Conservation (phyloP, 495 filamentous ascomycete genomes). For the Halenospora varia region DNA sequence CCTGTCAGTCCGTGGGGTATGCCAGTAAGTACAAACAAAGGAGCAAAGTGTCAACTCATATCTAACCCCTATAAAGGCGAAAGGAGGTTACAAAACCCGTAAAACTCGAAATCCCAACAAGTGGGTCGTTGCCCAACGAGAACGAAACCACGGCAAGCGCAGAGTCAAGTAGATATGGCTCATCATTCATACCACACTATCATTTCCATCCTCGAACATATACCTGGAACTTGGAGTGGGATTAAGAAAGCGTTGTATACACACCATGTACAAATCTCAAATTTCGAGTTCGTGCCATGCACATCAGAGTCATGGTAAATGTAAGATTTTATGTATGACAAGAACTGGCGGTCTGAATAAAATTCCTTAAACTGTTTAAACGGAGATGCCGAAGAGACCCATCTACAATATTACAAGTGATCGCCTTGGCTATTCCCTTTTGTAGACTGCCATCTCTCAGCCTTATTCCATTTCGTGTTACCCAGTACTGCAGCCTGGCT, state of each 20-base stretch:
- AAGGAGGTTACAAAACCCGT: slow-evolving; percentile 95
- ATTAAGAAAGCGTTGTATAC: no score
- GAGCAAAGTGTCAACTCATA: slow-evolving; percentile 9
- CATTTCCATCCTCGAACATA: neutral
- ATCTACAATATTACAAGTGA: neutral
- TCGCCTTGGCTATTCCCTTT: no score
- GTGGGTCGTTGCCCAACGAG: slow-evolving; percentile 70
- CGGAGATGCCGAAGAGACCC: neutral
- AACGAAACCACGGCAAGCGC: slow-evolving; percentile 73
- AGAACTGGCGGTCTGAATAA: neutral
- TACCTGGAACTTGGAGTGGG: no score
- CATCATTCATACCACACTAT: neutral
- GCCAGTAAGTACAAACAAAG: slow-evolving; percentile 60
- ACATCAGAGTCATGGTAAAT: neutral
- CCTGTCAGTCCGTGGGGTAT: slow-evolving; percentile 95
- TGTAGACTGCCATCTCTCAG: no score
- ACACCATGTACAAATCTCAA: no score
- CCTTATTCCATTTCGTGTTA: no score
- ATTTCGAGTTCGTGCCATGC: no score
- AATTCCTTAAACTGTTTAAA: neutral
- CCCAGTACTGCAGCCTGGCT: no score
- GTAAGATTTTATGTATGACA: slow-evolving; percentile 1
- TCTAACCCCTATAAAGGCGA: slow-evolving; percentile 49
- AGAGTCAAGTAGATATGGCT: slow-evolving; percentile 37
- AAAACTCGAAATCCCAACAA: slow-evolving; percentile 70